phyloP scores from a whole-genome alignment of 1,284 basidiomycete genomes.

The Leccinum holopus region DNA sequence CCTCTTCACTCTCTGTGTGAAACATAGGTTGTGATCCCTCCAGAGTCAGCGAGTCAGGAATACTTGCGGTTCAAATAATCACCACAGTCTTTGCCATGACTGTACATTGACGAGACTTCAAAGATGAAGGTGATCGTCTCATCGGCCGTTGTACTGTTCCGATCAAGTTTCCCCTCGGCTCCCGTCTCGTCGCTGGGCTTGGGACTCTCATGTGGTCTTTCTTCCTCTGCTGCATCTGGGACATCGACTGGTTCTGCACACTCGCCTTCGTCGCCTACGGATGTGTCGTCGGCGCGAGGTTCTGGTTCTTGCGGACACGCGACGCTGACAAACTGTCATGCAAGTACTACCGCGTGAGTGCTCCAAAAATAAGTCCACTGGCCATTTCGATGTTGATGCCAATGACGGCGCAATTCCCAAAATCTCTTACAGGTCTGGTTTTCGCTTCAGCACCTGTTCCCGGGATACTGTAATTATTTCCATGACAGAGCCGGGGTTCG shows the following conservation, averaged over 20 bases:
- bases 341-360: conserved; percentile 36
- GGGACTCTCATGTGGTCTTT: conserved; percentile 29
- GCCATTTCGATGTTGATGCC: neutral
- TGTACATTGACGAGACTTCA: conserved; percentile 30
- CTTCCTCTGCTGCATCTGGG: conserved; percentile 26
- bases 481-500: conserved; percentile 17
- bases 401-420: neutral
- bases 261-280: conserved; percentile 28
- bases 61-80: conserved; percentile 27
- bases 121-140: neutral
- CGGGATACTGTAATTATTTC: conserved; percentile 34
- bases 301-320: conserved; percentile 23
- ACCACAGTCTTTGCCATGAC: conserved; percentile 34
- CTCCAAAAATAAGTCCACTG: neutral
- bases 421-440: conserved; percentile 29
- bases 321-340: conserved; percentile 32
- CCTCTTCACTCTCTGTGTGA: neutral
- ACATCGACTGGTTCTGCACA: conserved; percentile 25
- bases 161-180: conserved; percentile 32
- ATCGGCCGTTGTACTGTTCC: conserved; percentile 38
- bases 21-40: conserved; percentile 18
- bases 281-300: conserved; percentile 29
- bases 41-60: conserved; percentile 22
- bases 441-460: conserved; percentile 31
- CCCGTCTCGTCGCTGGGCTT: conserved; percentile 27